Evolutionary conservation across 805 yeast genomes (phyloP), one percentile per base, ranked within the genome.

Genomic region (Hanseniaspora thailandica): DNA sequence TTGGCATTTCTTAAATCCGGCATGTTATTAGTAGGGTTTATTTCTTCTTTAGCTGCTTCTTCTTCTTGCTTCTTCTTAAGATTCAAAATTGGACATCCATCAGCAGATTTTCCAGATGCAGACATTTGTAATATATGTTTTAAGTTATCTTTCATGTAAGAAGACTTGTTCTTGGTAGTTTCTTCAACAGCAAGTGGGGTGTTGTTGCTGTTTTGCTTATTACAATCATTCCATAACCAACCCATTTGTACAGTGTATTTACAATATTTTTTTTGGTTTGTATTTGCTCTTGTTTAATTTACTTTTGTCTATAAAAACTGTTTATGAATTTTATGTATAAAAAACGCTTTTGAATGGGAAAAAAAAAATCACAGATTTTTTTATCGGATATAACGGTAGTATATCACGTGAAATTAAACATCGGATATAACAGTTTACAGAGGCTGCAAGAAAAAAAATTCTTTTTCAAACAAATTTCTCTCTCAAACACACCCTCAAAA

Each of bases 21-120:
- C 87, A 90, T 88, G 64, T 86, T 86, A 67, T 93, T 93, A 58
- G 86, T 66, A 8, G 96, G 95, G 65, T 90, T 87, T 52, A 87
- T 57, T 28, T 49, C 56, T 58, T 38, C 58, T 17, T n/a, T n/a
- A n/a, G n/a, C n/a, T n/a, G n/a, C n/a, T n/a, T 31, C n/a, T 31
- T 9, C 7, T 13, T 31, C n/a, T 31, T 31, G 5, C 15, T 31
- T 31, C 15, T 45, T 45, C 23, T 52, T 47, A 6, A 41, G 48
- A 35, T 35, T 45, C 33, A 53, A 28, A 4, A 53, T 49, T 15
- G 55, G 55, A 43, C 55, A 53, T 19, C 51, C 55, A 13, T 50
- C 54, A 4, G 28, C 52, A 12, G 47, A 46, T 34, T 45, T 63
- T 51, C 38, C 55, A 38, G 28, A 54, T 39, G 47, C 31, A 13